These are phyloP conservation scores for Pezicula neosporulosa DNA, from an alignment of 2,329 filamentous ascomycete genomes.

Conservation along the genomic window DNA sequence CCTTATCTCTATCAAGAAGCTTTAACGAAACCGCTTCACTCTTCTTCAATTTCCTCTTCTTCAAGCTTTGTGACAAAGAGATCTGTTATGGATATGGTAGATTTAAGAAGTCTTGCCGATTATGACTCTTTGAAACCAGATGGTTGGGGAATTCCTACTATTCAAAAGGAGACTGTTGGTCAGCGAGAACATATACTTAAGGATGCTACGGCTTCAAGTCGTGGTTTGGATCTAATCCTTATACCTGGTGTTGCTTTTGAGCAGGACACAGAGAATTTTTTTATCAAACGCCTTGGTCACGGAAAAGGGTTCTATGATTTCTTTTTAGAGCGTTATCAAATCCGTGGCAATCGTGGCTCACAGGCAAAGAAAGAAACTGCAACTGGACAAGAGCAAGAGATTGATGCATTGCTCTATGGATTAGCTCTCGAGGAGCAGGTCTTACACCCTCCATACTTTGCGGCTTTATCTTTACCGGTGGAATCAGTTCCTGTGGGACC, in stretches of 20 bases:
- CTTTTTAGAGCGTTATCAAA: slow-evolving; percentile 73
- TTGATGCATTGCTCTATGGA: slow-evolving; percentile 60
- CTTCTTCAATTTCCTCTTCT: slow-evolving; percentile 3
- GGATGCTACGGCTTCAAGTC: slow-evolving; percentile 36
- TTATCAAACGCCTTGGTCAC: slow-evolving; percentile 78
- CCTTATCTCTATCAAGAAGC: slow-evolving; percentile 73
- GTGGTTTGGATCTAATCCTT: slow-evolving; percentile 77
- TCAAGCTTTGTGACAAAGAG: slow-evolving; percentile 28
- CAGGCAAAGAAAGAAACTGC: slow-evolving; percentile 30
- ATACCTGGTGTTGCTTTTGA: slow-evolving; percentile 95
- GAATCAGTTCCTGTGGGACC: slow-evolving; percentile 66
- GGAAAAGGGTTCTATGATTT: slow-evolving; percentile 97
- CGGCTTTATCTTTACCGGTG: slow-evolving; percentile 35
- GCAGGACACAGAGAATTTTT: slow-evolving; percentile 43
- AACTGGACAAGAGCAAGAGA: slow-evolving; percentile 54
- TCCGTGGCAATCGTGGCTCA: slow-evolving; percentile 36
- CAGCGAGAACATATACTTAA: slow-evolving; percentile 72
- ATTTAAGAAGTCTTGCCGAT: slow-evolving; percentile 68
- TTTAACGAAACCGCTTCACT: slow-evolving; percentile 26
- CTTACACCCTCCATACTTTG: slow-evolving; percentile 46
- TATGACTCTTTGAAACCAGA: slow-evolving; percentile 75
- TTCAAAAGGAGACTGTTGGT: slow-evolving; percentile 61
- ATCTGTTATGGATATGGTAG: slow-evolving; percentile 95
- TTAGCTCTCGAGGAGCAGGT: slow-evolving; percentile 86
- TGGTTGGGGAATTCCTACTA: slow-evolving; percentile 92